Percentiles rank a stretch among this genome's conserved stretches.
Conservation (phyloP, 2,329 filamentous ascomycete genomes). For the Paracoccidioides lutzii region DNA sequence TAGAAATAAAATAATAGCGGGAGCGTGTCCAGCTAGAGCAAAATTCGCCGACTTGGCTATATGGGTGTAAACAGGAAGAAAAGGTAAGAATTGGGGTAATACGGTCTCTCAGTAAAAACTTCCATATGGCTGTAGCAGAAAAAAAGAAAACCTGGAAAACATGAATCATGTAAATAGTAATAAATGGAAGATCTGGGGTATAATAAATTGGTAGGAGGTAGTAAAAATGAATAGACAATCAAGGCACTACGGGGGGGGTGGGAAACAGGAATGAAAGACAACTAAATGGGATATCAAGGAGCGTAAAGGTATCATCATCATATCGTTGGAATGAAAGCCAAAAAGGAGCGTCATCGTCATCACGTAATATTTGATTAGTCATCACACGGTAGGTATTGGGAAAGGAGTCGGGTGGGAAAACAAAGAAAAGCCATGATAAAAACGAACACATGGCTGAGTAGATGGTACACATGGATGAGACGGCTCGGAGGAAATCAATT, state of each 20-base stretch:
- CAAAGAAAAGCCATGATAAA: not conserved
- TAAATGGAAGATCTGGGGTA: not conserved
- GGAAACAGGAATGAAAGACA: too few species aligned
- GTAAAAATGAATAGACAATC: too few species aligned
- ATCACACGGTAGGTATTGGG: not conserved
- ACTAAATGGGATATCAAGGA: not conserved
- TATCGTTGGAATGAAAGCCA: not conserved
- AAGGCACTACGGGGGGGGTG: too few species aligned
- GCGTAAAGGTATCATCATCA: not conserved
- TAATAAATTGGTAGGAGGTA: not conserved
- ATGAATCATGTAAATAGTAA: not conserved
- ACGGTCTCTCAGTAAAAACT: not conserved
- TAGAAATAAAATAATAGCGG: too few species aligned
- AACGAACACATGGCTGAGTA: not conserved
- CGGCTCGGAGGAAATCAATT: too few species aligned
- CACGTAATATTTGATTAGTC: not conserved
- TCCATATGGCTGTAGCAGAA: not conserved
- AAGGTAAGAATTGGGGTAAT: too few species aligned
- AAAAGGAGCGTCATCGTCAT: conserved; percentile 3
- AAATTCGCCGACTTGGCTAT: too few species aligned
- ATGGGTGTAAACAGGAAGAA: too few species aligned
- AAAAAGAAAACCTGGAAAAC: not conserved
- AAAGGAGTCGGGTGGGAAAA: not conserved
- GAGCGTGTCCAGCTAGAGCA: too few species aligned
- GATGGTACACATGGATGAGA: not conserved